phyloP scores from a whole-genome alignment of 2,329 filamentous ascomycete species.

The Chrysosporium keratinophilum region DNA sequence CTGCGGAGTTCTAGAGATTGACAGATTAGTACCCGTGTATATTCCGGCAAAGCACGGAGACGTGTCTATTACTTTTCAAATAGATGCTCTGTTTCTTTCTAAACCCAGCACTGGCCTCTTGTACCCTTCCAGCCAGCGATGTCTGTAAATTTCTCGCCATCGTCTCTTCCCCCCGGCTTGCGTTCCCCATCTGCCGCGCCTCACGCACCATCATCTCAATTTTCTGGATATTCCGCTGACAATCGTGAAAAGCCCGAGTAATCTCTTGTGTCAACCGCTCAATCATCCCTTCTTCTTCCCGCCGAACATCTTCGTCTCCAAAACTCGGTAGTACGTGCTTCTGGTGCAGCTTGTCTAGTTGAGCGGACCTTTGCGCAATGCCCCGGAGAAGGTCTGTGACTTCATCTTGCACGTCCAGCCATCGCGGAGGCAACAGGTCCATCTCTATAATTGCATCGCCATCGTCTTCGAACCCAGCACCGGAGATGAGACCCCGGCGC shows the following conservation, averaged over 20 bases:
- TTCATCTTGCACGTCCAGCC: slow-evolving; percentile 92
- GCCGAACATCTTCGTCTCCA: slow-evolving; percentile 85
- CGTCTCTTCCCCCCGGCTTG: slow-evolving; percentile 74
- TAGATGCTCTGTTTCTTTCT: slow-evolving; percentile 97
- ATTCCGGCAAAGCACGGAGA: background rate
- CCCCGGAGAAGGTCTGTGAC: slow-evolving; percentile 71
- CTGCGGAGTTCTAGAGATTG: slow-evolving; percentile 56
- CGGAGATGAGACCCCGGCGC: slow-evolving; percentile 73
- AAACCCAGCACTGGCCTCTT: slow-evolving; percentile 84
- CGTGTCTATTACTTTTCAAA: slow-evolving; percentile 69
- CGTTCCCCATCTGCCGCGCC: slow-evolving; percentile 51
- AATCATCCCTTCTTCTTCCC: slow-evolving; percentile 77
- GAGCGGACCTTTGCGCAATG: slow-evolving; percentile 71
- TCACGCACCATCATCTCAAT: slow-evolving; percentile 82
- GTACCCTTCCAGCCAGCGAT: slow-evolving; percentile 73
- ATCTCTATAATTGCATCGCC: slow-evolving; percentile 96
- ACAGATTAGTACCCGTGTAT: background rate
- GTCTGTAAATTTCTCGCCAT: slow-evolving; percentile 97
- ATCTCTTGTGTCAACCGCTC: slow-evolving; percentile 84
- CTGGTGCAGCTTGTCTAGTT: slow-evolving; percentile 84
- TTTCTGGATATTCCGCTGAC: slow-evolving; percentile 76
- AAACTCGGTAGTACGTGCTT: slow-evolving; percentile 96
- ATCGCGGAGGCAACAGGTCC: slow-evolving; percentile 88
- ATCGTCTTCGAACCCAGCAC: slow-evolving; percentile 54
- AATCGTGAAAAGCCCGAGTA: slow-evolving; percentile 78